phyloP scores from a whole-genome alignment of 305 asterid genomes.

The Andrographis paniculata region DNA sequence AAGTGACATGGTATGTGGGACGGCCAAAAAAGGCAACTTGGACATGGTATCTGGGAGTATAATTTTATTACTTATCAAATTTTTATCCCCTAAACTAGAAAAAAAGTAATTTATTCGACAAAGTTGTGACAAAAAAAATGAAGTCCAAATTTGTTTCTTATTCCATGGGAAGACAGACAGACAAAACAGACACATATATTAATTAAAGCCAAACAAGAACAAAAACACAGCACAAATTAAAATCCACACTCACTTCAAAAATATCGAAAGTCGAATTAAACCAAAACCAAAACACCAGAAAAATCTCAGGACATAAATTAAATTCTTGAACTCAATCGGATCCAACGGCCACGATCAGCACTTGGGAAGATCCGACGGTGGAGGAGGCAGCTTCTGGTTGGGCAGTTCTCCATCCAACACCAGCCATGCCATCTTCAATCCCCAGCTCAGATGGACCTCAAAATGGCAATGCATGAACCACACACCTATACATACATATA shows the following conservation, averaged over 20 bases:
- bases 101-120: no score
- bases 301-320: neutral
- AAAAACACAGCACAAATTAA: no score
- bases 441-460: slow-evolving; percentile 55
- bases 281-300: neutral
- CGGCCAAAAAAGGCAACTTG: no score
- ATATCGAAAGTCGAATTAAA: neutral
- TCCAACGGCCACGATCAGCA: slow-evolving; percentile 18
- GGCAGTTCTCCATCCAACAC: slow-evolving; percentile 35
- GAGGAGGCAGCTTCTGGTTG: slow-evolving; percentile 42
- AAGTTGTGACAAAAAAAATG: no score
- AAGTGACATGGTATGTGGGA: no score
- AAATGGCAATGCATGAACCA: slow-evolving; percentile 62
- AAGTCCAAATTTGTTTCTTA: no score
- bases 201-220: no score
- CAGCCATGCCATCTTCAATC: slow-evolving; percentile 48
- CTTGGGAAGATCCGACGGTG: slow-evolving; percentile 51
- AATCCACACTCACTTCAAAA: neutral
- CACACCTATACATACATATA: slow-evolving; percentile 21
- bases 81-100: no score
- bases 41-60: no score
- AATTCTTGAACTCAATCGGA: neutral
- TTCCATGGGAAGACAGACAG: no score
- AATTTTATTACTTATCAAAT: no score
- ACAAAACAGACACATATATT: no score